phyloP scores from a whole-genome alignment of 1,139 yeast species.

The Pichia sp. region DNA sequence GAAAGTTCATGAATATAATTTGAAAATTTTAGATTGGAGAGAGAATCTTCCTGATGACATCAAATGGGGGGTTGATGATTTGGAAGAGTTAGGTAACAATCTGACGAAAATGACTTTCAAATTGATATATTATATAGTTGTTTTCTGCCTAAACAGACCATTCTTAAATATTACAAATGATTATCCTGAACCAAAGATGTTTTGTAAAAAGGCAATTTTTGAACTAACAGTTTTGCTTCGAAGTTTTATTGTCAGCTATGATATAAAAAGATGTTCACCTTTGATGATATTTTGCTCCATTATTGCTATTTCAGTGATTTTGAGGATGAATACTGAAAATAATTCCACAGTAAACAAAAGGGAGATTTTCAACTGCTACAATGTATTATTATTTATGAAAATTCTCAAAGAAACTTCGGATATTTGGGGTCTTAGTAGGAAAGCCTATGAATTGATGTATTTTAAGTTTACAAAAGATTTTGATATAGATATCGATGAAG shows the following conservation, averaged over 20 bases:
- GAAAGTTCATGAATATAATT: conserved; percentile 32
- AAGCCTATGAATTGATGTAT: conserved; percentile 37
- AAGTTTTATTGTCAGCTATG: conserved; percentile 29
- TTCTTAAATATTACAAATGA: conserved; percentile 32
- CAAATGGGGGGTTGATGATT: conserved; percentile 41
- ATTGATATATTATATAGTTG: conserved; percentile 49
- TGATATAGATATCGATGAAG: conserved; percentile 1
- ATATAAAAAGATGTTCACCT: conserved; percentile 37
- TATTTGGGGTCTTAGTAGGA: conserved; percentile 46
- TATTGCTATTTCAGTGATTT: conserved; percentile 39
- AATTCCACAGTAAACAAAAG: not conserved
- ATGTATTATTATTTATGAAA: conserved; percentile 34
- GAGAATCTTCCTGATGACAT: conserved; percentile 41
- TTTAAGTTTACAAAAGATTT: conserved; percentile 8
- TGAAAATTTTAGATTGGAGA: conserved; percentile 47
- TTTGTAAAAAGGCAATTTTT: conserved; percentile 26
- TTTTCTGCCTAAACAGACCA: conserved; percentile 53
- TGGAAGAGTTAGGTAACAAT: conserved; percentile 41
- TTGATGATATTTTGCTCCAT: conserved; percentile 44
- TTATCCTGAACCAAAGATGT: conserved; percentile 12
- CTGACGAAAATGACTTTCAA: conserved; percentile 44
- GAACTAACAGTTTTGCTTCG: conserved; percentile 32
- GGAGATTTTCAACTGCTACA: conserved; percentile 19
- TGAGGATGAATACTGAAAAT: conserved; percentile 27
- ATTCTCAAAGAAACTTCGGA: conserved; percentile 35